These are phyloP conservation scores for Ustilago hordei DNA, from an alignment of 1,284 basidiomycete genomes.

Conservation along the genomic window DNA sequence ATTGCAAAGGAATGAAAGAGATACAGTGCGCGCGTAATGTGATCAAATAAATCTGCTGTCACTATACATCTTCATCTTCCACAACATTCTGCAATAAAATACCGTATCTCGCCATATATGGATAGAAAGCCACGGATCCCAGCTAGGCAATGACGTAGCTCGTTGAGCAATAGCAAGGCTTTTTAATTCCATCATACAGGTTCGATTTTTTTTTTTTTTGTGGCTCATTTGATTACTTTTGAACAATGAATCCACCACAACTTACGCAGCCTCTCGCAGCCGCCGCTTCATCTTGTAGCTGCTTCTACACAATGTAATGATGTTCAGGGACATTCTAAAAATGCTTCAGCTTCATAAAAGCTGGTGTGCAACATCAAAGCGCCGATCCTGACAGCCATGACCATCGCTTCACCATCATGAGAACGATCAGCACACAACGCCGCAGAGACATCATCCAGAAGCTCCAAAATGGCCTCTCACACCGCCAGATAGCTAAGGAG, in stretches of 20 bases:
- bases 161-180: not conserved
- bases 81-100: conserved; percentile 1
- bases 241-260: not conserved
- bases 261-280: too few relatives aligned
- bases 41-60: conserved; percentile 4
- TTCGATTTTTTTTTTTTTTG: not conserved
- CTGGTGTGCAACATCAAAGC: too few relatives aligned
- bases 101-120: not conserved
- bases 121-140: not conserved
- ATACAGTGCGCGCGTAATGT: not conserved
- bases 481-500: conserved; percentile 6
- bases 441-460: conserved; percentile 8
- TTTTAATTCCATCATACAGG: not conserved
- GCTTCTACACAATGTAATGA: too few relatives aligned
- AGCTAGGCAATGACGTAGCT: not conserved
- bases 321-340: too few relatives aligned
- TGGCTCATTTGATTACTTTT: not conserved
- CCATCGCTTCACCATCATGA: not conserved
- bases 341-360: too few relatives aligned
- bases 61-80: conserved; percentile 6
- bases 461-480: conserved; percentile 10
- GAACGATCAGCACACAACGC: conserved; percentile 7
- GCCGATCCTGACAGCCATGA: too few relatives aligned
- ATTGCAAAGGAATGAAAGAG: too few relatives aligned
- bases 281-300: too few relatives aligned